Base-by-base conservation (phyloP, 495 filamentous ascomycete species). In the Cetradonia linearis region DNA sequence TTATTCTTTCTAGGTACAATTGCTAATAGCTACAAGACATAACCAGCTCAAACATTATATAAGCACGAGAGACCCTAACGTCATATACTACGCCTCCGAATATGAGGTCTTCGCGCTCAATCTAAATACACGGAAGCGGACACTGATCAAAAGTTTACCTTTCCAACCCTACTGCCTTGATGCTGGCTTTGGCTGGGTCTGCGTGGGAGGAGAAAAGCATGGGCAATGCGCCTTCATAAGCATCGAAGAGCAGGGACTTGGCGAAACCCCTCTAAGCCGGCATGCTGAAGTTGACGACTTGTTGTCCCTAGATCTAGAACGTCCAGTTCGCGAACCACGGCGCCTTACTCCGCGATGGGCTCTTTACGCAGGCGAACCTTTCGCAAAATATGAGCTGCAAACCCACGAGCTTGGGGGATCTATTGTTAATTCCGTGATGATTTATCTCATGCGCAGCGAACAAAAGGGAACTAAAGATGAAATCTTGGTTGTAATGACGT, bases 21-120 rank as follows among this genome's bases (percentile, higher is more conserved):
- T 13, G 10, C 23, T 56, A 25, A 54, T 40, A n/a, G 11, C 2
- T 52, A 23, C 23, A 62, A 96, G 91, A 63, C 93, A 98, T 71
- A 87, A 84, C 76, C 93, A 98, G 73, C 81, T 98, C 52, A 88
- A 91, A 55, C 90, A 94, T 65, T 83, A 95, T 63, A 86, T 97
- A 67, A 92, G 87, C 70, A 86, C 83, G 33, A 85, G 88, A 56
- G 80, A 84, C 60, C 80, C 83, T 27, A 82, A 89, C 72, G 70
- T 82, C 63, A 79, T 98, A 65, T 95, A 91, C 76, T 93, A 92
- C 65, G 88, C 89, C 55, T 81, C 79, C 67, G 83, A 86, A 55
- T 71, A 80, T 64, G 81, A 91, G 50, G 77, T 98, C 44, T 89
- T 85, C 70, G 79, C 78, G 7, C 78, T 94, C 25, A 81, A 93